These are phyloP conservation scores for Omphalotus guepiniiformis DNA, from an alignment of 768 basidiomycete genomes.

Conservation along the genomic window DNA sequence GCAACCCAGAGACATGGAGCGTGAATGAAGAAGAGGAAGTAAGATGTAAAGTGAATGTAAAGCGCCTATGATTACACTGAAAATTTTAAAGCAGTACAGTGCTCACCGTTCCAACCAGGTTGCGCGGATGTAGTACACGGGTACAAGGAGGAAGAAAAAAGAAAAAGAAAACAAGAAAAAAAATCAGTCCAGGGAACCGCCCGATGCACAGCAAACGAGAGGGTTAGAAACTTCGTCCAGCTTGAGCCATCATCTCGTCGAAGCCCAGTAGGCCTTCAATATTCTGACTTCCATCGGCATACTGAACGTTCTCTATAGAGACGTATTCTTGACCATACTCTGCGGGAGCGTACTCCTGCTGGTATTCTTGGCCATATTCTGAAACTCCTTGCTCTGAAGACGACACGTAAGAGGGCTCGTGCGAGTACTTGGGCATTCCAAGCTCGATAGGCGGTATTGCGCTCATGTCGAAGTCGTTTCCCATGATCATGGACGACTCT, in stretches of 20 bases:
- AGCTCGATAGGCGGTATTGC: constrained; percentile 65
- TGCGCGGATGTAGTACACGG: neutral
- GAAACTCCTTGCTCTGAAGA: constrained; percentile 14
- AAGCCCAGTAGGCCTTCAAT: constrained; percentile 23
- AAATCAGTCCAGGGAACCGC: constrained; percentile 3
- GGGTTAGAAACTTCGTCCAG: constrained; percentile 2
- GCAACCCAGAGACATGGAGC: constrained; percentile 7
- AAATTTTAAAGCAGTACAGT: constrained; percentile 9
- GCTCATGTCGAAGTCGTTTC: constrained; percentile 64
- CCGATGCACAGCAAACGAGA: constrained; percentile 6
- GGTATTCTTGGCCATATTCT: constrained; percentile 11
- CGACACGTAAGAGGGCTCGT: constrained; percentile 14
- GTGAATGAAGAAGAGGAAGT: neutral
- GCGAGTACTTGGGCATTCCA: constrained; percentile 43
- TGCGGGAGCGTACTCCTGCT: constrained; percentile 15
- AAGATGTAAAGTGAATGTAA: constrained; percentile 1
- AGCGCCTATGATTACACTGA: constrained; percentile 13
- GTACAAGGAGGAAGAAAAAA: constrained; percentile 7
- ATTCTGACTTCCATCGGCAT: constrained; percentile 19
- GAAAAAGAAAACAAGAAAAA: constrained; percentile 4
- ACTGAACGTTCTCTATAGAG: constrained; percentile 13
- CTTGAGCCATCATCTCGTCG: neutral
- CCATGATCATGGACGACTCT: constrained; percentile 33
- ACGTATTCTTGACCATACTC: constrained; percentile 30
- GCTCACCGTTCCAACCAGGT: constrained; percentile 3